Conservation (phyloP, 2,329 filamentous ascomycete species). For the Penicillium concentricum region DNA sequence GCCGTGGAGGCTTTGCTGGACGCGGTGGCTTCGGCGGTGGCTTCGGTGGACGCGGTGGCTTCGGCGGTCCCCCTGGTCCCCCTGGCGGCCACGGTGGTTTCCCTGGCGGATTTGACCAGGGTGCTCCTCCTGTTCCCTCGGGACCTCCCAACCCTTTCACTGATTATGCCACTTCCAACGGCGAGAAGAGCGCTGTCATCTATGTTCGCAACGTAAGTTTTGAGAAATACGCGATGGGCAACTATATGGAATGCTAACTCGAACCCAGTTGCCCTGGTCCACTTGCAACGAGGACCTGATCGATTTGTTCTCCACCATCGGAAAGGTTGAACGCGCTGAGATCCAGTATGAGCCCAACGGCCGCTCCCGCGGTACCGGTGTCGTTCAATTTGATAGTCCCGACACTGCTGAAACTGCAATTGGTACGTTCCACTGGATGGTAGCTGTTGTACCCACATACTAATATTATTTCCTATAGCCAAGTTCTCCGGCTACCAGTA, state of each 20-base stretch:
- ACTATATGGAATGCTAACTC: conserved; percentile 22
- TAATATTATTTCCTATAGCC: conserved; percentile 45
- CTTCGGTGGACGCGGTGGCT: conserved; percentile 23
- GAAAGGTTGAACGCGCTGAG: conserved; percentile 97
- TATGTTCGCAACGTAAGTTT: conserved; percentile 94
- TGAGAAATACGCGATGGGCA: neutral
- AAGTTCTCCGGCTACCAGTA: conserved; percentile 99
- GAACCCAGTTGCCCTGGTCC: conserved; percentile 83
- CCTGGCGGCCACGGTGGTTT: conserved; percentile 45
- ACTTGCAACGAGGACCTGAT: conserved; percentile 97
- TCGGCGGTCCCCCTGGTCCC: conserved; percentile 47
- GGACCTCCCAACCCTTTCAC: conserved; percentile 81
- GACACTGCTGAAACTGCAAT: conserved; percentile 92
- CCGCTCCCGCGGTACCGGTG: conserved; percentile 88
- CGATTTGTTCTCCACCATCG: conserved; percentile 95
- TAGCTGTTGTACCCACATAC: conserved; percentile 19
- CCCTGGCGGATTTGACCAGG: conserved; percentile 45
- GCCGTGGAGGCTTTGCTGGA: conserved; percentile 44
- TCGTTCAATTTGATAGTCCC: conserved; percentile 84
- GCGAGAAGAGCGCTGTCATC: conserved; percentile 78
- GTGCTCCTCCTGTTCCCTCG: conserved; percentile 45
- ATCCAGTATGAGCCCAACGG: conserved; percentile 98
- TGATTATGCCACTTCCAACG: conserved; percentile 83
- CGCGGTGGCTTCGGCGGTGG: conserved; percentile 59
- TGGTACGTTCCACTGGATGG: conserved; percentile 44